These are phyloP conservation scores for Luvunga scandens DNA, from an alignment of 345 rosid genomes.

Conservation along the genomic window DNA sequence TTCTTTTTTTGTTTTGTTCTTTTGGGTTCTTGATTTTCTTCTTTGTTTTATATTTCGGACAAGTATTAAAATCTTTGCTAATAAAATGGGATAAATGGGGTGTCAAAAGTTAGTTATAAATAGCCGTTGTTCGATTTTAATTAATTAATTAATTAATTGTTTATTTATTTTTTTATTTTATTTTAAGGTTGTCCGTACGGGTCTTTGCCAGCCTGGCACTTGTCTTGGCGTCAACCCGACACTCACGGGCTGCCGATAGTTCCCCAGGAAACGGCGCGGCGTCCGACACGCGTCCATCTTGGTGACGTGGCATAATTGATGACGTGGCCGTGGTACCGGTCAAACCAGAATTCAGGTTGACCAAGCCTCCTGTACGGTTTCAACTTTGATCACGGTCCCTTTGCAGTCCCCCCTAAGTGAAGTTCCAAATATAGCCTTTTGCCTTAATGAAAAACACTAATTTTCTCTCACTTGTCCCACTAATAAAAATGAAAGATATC, in stretches of 20 bases:
- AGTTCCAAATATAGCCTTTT: slow-evolving; percentile 5
- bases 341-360: slow-evolving; percentile 16
- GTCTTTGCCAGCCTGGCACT: slow-evolving; percentile 14
- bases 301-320: not conserved
- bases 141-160: too few relatives aligned
- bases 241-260: slow-evolving; percentile 13
- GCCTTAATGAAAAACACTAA: not conserved
- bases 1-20: too few relatives aligned
- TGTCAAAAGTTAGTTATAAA: slow-evolving; percentile 35
- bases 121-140: not conserved
- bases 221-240: slow-evolving; percentile 28
- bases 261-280: slow-evolving; percentile 7
- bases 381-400: not conserved
- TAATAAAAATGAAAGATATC: not conserved
- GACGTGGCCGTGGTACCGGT: slow-evolving; percentile 10
- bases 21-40: not conserved
- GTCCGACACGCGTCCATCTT: not conserved
- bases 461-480: not conserved
- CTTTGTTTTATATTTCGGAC: not conserved
- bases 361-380: slow-evolving; percentile 9
- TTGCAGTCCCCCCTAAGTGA: not conserved
- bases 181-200: slow-evolving; percentile 20
- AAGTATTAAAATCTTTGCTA: slow-evolving; percentile 15
- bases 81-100: slow-evolving; percentile 37
- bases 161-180: not conserved